Percentiles rank a stretch among this genome's conserved stretches.
phyloP scores from a whole-genome alignment of 345 rosid genomes.

The Erodium maritimum region DNA sequence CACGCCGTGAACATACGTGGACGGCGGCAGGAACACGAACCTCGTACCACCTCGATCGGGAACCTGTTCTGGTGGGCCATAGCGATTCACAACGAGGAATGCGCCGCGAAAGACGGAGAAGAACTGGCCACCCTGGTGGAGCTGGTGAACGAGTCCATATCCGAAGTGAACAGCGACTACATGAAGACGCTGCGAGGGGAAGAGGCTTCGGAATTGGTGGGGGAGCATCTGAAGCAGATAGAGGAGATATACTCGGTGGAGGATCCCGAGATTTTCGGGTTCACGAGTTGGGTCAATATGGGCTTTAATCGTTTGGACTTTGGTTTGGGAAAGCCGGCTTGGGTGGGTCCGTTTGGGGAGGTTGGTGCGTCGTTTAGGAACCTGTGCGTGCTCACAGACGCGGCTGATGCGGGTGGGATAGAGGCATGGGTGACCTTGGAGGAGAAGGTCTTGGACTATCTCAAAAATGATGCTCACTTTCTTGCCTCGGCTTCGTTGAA shows the following conservation, averaged over 20 bases:
- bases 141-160: background rate
- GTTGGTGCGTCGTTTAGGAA: background rate
- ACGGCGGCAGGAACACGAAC: background rate
- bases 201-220: background rate
- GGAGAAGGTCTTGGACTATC: background rate
- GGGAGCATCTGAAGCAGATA: background rate
- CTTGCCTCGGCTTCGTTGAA: background rate
- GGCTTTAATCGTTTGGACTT: constrained; percentile 6
- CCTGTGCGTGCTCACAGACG: background rate
- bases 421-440: constrained; percentile 7
- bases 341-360: background rate
- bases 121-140: background rate
- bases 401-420: constrained; percentile 5
- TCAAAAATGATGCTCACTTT: constrained; percentile 11
- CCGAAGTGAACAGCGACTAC: background rate
- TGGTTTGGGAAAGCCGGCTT: constrained; percentile 9
- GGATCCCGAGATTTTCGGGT: background rate
- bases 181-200: background rate
- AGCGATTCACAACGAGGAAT: background rate
- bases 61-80: background rate
- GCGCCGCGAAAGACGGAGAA: background rate
- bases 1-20: background rate
- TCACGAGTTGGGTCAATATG: constrained; percentile 5
- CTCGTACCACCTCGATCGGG: background rate
- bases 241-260: background rate